phyloP scores from a whole-genome alignment of 2,329 filamentous ascomycete species.

The Ambrosiella beaveri region DNA sequence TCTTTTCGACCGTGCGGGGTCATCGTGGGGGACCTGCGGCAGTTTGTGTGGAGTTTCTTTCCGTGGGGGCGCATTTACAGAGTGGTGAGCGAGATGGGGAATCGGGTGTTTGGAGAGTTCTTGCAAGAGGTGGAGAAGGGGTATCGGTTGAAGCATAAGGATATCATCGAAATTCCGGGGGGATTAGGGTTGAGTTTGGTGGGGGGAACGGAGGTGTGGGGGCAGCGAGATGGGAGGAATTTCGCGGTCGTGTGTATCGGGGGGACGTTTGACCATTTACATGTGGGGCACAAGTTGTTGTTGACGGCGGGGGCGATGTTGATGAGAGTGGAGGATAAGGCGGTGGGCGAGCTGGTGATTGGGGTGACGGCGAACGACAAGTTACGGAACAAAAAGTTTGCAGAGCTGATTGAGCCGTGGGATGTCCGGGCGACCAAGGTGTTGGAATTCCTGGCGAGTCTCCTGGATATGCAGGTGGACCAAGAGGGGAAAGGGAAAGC shows the following conservation, averaged over 20 bases:
- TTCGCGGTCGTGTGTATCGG: constrained; percentile 51
- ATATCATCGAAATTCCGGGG: constrained; percentile 34
- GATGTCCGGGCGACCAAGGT: constrained; percentile 50
- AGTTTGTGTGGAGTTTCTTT: constrained; percentile 35
- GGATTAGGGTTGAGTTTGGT: constrained; percentile 23
- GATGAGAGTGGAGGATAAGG: constrained; percentile 25
- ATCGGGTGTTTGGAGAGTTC: constrained; percentile 36
- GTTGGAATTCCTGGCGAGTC: constrained; percentile 45
- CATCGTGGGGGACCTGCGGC: constrained; percentile 30
- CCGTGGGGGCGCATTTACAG: constrained; percentile 51
- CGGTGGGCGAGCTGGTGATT: constrained; percentile 44
- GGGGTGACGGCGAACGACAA: constrained; percentile 82
- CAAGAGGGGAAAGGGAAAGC: background rate
- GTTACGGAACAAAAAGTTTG: constrained; percentile 75
- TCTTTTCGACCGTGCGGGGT: constrained; percentile 29
- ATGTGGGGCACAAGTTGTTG: constrained; percentile 89
- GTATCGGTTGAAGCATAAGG: constrained; percentile 30
- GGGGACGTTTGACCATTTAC: constrained; percentile 91
- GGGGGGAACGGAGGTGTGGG: background rate
- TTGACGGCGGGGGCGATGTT: constrained; percentile 72
- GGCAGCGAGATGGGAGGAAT: background rate
- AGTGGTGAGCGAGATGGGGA: constrained; percentile 46
- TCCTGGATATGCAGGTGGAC: constrained; percentile 19
- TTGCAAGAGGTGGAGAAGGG: constrained; percentile 27
- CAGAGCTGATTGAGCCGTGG: constrained; percentile 69